Evolutionary conservation across 2,329 filamentous ascomycete species (phyloP).

Genomic region (Talaromyces funiculosus): DNA sequence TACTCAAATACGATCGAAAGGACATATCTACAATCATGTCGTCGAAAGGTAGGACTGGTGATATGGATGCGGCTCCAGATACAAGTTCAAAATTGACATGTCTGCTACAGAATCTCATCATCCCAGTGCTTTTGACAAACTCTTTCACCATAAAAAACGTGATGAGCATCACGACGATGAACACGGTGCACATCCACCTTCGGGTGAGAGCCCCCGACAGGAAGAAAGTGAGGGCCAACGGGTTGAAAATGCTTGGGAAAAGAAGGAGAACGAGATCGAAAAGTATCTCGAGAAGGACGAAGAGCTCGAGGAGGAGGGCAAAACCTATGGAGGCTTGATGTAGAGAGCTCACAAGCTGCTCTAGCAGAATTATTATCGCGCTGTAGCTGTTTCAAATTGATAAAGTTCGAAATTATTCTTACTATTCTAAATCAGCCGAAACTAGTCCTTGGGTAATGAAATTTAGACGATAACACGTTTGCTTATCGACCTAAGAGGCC

Average conservation of each 20-base stretch:
- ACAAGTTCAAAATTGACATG: background rate
- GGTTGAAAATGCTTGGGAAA: background rate
- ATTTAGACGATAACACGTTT: background rate
- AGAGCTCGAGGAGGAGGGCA: slow-evolving; percentile 1
- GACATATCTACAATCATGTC: background rate
- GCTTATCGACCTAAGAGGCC: background rate
- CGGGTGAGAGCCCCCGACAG: background rate
- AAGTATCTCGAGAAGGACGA: slow-evolving; percentile 9
- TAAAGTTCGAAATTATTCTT: background rate
- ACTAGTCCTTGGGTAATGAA: background rate
- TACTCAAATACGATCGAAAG: background rate
- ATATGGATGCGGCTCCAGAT: background rate
- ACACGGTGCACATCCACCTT: background rate
- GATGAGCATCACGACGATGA: background rate
- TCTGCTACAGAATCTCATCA: background rate
- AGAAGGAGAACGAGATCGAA: background rate
- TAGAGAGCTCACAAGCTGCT: background rate
- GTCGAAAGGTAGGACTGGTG: slow-evolving; percentile 2
- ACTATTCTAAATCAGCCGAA: background rate
- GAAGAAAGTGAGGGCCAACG: background rate
- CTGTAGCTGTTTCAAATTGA: background rate
- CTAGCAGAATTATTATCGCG: background rate
- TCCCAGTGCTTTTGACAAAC: background rate
- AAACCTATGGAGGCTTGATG: slow-evolving; percentile 9
- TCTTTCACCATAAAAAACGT: slow-evolving; percentile 6